Conservation (phyloP, 202 grass and related monocot genomes). For the Digitaria exilis region DNA sequence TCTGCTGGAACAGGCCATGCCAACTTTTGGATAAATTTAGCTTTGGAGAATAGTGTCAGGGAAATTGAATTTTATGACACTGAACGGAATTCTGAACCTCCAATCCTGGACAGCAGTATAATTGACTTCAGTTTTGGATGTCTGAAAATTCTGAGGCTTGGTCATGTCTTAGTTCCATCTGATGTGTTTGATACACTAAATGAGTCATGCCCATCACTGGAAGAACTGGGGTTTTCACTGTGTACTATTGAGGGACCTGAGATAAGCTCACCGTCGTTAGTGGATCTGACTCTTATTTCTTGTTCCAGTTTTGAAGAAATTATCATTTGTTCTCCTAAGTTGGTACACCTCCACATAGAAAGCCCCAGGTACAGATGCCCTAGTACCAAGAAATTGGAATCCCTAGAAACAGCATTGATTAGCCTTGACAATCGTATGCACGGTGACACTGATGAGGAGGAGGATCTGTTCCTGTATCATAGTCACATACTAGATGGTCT, state of each 20-base stretch:
- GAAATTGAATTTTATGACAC: background rate
- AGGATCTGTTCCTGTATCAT: background rate
- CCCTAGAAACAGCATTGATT: background rate
- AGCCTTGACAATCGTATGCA: background rate
- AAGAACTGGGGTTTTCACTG: background rate
- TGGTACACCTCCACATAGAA: background rate
- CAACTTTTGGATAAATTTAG: background rate
- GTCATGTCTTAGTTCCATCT: background rate
- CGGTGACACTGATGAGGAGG: background rate
- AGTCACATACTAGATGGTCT: background rate
- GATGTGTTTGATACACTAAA: background rate
- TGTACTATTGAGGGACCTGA: background rate
- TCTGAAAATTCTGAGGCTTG: background rate
- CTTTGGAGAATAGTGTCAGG: background rate
- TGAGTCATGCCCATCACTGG: background rate
- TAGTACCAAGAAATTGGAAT: background rate
- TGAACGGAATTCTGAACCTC: background rate
- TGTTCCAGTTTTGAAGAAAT: background rate
- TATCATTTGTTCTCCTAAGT: background rate
- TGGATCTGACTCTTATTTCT: background rate
- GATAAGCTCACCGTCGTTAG: background rate
- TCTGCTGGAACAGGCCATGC: background rate
- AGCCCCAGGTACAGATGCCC: background rate
- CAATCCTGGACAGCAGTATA: background rate
- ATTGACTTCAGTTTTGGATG: background rate